Evolutionary conservation across 2,329 filamentous ascomycete genomes (phyloP).

Genomic region (Trichoderma sp.): DNA sequence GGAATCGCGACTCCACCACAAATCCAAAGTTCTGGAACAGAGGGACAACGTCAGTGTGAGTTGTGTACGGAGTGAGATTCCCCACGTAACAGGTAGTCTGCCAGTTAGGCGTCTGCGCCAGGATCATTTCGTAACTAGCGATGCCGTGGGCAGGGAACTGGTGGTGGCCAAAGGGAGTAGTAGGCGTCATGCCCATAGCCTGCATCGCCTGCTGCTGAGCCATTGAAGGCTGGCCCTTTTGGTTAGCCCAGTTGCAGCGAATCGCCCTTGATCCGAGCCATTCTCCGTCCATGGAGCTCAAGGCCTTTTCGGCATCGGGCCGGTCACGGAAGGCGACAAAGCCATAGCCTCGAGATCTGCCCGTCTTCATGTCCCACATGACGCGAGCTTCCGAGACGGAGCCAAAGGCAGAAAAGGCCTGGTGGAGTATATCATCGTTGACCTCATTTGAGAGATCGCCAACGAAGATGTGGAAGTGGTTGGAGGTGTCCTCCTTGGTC

Average conservation of each 20-base stretch:
- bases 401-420: conserved; percentile 95
- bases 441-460: conserved; percentile 98
- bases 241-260: conserved; percentile 99
- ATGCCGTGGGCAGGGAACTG: conserved; percentile 97
- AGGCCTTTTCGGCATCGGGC: conserved; percentile 88
- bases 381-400: conserved; percentile 96
- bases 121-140: conserved; percentile 96
- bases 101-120: conserved; percentile 93
- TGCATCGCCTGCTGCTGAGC: conserved; percentile 97
- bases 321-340: conserved; percentile 98
- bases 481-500: conserved; percentile 96
- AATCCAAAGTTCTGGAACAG: conserved; percentile 99
- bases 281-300: conserved; percentile 98
- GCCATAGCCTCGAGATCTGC: conserved; percentile 93
- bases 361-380: conserved; percentile 99
- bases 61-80: conserved; percentile 96
- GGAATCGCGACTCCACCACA: conserved; percentile 95
- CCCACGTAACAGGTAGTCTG: conserved; percentile 98
- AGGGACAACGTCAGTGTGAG: conserved; percentile 94
- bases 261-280: conserved; percentile 98
- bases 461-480: conserved; percentile 99
- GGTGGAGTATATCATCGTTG: conserved; percentile 90
- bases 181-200: conserved; percentile 97
- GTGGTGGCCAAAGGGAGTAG: conserved; percentile 93
- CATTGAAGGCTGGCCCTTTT: conserved; percentile 99